Conservation (phyloP, 1,139 yeast species). For the Kurtzmaniella natalensis region DNA sequence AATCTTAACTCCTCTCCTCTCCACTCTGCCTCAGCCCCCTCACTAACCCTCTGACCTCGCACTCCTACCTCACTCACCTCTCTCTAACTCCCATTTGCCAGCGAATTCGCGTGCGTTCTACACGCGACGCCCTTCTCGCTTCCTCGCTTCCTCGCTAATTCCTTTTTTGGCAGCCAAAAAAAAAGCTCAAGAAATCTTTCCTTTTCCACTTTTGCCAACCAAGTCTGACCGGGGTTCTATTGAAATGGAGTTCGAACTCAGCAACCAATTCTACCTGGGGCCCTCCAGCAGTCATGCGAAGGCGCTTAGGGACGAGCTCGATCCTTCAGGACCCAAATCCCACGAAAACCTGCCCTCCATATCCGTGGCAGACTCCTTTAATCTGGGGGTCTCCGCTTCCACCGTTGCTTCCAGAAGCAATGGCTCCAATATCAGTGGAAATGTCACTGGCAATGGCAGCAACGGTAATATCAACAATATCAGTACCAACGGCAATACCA, state of each 20-base stretch:
- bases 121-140: too few relatives aligned
- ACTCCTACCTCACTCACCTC: slow-evolving; percentile 4
- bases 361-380: not conserved
- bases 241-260: slow-evolving; percentile 1
- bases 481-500: too few relatives aligned
- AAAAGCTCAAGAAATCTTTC: slow-evolving; percentile 1
- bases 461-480: too few relatives aligned
- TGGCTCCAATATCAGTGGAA: too few relatives aligned
- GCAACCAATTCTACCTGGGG: slow-evolving; percentile 3
- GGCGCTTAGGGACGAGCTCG: slow-evolving; percentile 1
- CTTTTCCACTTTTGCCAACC: not conserved
- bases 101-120: too few relatives aligned
- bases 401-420: too few relatives aligned
- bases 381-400: too few relatives aligned
- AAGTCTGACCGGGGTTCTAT: too few relatives aligned
- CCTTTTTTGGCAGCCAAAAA: slow-evolving; percentile 5
- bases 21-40: slow-evolving; percentile 1
- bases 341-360: not conserved
- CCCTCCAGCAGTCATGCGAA: slow-evolving; percentile 2
- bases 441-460: too few relatives aligned
- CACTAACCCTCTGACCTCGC: slow-evolving; percentile 9
- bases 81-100: slow-evolving; percentile 10
- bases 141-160: not conserved
- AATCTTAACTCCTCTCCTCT: not conserved
- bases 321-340: not conserved